Evolutionary conservation across 2,329 filamentous ascomycete species (phyloP).

Genomic region (Colletotrichum aenigma): DNA sequence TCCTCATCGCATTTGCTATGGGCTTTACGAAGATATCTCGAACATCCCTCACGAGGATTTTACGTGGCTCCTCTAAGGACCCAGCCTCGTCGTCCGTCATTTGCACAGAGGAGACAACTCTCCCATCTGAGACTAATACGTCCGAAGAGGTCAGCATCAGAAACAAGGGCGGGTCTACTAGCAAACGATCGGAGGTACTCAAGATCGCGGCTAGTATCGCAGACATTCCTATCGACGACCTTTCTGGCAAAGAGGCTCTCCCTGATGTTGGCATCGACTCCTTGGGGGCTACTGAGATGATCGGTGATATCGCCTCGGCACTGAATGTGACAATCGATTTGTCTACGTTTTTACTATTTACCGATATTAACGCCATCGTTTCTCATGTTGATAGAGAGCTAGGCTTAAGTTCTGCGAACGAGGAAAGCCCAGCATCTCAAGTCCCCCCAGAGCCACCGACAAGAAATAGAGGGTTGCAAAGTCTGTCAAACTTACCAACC

Average conservation of each 20-base stretch:
- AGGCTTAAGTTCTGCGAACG: neutral
- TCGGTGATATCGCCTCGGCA: neutral
- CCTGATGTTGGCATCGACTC: neutral
- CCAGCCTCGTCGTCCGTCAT: accelerated
- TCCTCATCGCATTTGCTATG: neutral
- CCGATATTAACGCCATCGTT: neutral
- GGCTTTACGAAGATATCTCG: neutral
- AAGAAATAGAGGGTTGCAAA: accelerated
- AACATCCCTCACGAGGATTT: neutral
- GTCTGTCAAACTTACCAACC: neutral
- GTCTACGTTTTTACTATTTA: neutral
- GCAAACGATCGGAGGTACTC: neutral
- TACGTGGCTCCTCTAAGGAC: neutral
- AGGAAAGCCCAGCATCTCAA: accelerated
- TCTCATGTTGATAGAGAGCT: neutral
- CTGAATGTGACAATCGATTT: neutral
- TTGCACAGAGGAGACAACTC: accelerated
- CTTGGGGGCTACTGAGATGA: neutral
- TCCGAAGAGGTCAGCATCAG: neutral
- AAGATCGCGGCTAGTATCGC: neutral
- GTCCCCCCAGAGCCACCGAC: accelerated
- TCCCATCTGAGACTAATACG: accelerated
- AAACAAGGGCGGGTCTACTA: accelerated
- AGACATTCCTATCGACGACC: neutral
- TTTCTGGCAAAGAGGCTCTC: neutral